Conservation (phyloP, 352 stramenopile species). For the Pythium oligandrum region DNA sequence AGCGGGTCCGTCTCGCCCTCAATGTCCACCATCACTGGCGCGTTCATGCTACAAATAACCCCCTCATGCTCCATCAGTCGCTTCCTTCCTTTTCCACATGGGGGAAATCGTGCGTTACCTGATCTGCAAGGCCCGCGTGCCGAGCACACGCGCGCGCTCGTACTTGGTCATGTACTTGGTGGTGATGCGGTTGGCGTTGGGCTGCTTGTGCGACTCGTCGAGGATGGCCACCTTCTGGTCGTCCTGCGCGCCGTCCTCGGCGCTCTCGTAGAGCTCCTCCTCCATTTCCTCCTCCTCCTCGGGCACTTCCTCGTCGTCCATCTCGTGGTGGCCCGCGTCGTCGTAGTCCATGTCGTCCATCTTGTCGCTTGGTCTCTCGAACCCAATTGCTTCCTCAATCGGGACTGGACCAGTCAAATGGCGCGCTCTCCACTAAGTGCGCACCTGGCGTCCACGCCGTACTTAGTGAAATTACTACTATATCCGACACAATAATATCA, state of each 20-base stretch:
- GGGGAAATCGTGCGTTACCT: constrained; percentile 36
- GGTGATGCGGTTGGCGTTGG: constrained; percentile 91
- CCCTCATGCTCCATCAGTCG: background rate
- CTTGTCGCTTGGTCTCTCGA: background rate
- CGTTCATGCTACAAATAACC: constrained; percentile 85
- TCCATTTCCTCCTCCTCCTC: constrained; percentile 80
- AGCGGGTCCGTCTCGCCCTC: constrained; percentile 99
- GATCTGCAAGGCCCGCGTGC: constrained; percentile 98
- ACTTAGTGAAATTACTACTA: constrained; percentile 6
- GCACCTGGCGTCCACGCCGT: background rate
- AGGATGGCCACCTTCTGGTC: constrained; percentile 73
- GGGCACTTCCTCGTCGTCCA: constrained; percentile 79
- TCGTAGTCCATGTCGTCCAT: constrained; percentile 89
- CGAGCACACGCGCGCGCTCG: constrained; percentile 96
- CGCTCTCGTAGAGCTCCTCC: constrained; percentile 67
- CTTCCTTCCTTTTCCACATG: constrained; percentile 3
- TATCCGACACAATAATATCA: background rate
- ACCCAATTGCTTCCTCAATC: background rate
- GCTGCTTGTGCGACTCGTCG: constrained; percentile 83
- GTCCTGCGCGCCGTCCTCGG: constrained; percentile 41
- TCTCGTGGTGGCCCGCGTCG: constrained; percentile 66
- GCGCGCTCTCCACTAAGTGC: constrained; percentile 10
- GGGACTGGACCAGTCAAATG: background rate
- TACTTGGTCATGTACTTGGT: constrained; percentile 99
- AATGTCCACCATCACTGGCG: constrained; percentile 94